Conservation (phyloP, 2,329 filamentous ascomycete species). For the Ustulina deusta region DNA sequence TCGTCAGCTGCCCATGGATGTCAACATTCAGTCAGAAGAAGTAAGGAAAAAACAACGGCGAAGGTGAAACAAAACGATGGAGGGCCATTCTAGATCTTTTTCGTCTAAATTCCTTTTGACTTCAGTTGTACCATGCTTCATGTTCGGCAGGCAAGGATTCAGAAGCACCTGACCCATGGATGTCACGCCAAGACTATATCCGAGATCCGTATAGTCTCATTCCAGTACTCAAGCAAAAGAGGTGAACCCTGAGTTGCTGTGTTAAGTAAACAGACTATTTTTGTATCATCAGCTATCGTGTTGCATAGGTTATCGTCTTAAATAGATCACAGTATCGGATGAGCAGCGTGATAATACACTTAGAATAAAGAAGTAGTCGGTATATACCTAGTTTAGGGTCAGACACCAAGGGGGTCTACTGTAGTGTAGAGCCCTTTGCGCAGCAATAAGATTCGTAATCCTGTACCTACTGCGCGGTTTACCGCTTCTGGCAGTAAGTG, state of each 20-base stretch:
- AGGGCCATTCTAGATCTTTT: not conserved
- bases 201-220: not conserved
- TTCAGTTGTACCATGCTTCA: not conserved
- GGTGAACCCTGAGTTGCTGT: not conserved
- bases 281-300: not conserved
- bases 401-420: not conserved
- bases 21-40: not conserved
- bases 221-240: not conserved
- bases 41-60: not conserved
- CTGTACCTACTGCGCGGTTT: not conserved
- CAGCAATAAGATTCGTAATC: not conserved
- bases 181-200: not conserved
- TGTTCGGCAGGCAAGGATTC: not conserved
- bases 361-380: not conserved
- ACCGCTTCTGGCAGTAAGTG: not conserved
- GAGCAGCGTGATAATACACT: not conserved
- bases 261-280: not conserved
- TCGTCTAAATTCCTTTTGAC: not conserved
- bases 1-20: conserved; percentile 8
- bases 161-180: not conserved
- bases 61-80: conserved; percentile 4
- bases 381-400: not conserved
- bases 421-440: not conserved
- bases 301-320: not conserved
- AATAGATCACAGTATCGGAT: not conserved